Conservation (phyloP, 2,329 filamentous ascomycete genomes). For the Diaporthe sp. region DNA sequence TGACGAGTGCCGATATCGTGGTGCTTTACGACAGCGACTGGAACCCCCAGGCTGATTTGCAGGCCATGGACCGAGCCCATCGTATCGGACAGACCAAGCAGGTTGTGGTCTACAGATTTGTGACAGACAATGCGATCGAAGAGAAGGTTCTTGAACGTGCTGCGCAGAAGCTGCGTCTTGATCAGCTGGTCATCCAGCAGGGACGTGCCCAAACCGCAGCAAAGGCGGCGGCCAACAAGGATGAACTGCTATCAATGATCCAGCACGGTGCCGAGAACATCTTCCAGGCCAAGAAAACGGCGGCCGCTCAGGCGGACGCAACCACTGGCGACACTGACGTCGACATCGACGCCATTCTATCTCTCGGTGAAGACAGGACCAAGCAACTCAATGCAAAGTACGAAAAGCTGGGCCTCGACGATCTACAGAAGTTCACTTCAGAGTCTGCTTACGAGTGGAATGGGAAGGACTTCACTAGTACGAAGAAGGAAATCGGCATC, state of each 20-base stretch:
- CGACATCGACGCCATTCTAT: slow-evolving; percentile 90
- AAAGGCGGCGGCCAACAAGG: slow-evolving; percentile 94
- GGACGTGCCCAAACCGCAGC: slow-evolving; percentile 91
- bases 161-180: slow-evolving; percentile 94
- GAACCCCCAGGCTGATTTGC: slow-evolving; percentile 98
- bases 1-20: slow-evolving; percentile 95
- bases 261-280: slow-evolving; percentile 98
- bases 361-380: slow-evolving; percentile 89
- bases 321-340: slow-evolving; percentile 81
- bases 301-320: slow-evolving; percentile 71
- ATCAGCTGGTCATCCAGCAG: slow-evolving; percentile 98
- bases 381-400: slow-evolving; percentile 93
- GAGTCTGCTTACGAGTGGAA: slow-evolving; percentile 99
- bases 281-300: slow-evolving; percentile 80
- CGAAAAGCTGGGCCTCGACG: slow-evolving; percentile 96
- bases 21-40: slow-evolving; percentile 98
- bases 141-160: slow-evolving; percentile 98
- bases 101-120: slow-evolving; percentile 95
- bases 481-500: slow-evolving; percentile 92
- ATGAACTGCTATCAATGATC: slow-evolving; percentile 97
- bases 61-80: slow-evolving; percentile 98
- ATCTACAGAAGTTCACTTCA: slow-evolving; percentile 96
- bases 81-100: slow-evolving; percentile 99
- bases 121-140: slow-evolving; percentile 98
- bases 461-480: slow-evolving; percentile 92